Percentiles rank a stretch among this genome's conserved stretches.
These are phyloP conservation scores for Hortiboletus flavorubellus DNA, from an alignment of 768 basidiomycete species.

Conservation along the genomic window DNA sequence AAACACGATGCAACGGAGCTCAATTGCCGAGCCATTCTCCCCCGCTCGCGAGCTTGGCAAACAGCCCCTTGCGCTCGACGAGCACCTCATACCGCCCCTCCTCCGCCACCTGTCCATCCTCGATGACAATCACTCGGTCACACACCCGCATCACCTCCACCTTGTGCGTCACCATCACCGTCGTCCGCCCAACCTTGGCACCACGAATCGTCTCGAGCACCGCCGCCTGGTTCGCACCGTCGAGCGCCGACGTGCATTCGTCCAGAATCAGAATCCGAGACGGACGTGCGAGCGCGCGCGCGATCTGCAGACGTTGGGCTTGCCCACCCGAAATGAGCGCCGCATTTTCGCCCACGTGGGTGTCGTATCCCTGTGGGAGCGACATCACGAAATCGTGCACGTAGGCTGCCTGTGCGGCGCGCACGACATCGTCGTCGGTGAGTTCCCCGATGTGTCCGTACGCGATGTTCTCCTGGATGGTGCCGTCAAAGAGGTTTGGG, in stretches of 20 bases:
- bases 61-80: conserved; percentile 62
- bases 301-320: conserved; percentile 90
- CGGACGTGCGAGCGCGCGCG: conserved; percentile 79
- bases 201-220: conserved; percentile 73
- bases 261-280: conserved; percentile 80
- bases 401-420: conserved; percentile 73
- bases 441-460: conserved; percentile 55
- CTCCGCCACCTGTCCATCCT: conserved; percentile 76
- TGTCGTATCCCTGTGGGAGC: conserved; percentile 84
- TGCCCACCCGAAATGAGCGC: conserved; percentile 91
- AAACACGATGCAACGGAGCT: background rate
- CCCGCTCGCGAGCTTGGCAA: conserved; percentile 73
- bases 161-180: conserved; percentile 93
- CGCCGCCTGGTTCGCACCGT: conserved; percentile 76
- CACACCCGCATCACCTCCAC: conserved; percentile 87
- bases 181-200: conserved; percentile 70
- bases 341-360: conserved; percentile 87
- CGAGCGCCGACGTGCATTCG: conserved; percentile 93
- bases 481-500: conserved; percentile 85
- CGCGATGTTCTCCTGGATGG: conserved; percentile 83
- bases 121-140: conserved; percentile 80
- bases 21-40: conserved; percentile 59
- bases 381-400: conserved; percentile 83
- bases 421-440: conserved; percentile 54
- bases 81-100: conserved; percentile 73